Evolutionary conservation across 2,329 filamentous ascomycete genomes (phyloP), one percentile per base, ranked within the genome.

Genomic region (Stachybotrys chartarum): DNA sequence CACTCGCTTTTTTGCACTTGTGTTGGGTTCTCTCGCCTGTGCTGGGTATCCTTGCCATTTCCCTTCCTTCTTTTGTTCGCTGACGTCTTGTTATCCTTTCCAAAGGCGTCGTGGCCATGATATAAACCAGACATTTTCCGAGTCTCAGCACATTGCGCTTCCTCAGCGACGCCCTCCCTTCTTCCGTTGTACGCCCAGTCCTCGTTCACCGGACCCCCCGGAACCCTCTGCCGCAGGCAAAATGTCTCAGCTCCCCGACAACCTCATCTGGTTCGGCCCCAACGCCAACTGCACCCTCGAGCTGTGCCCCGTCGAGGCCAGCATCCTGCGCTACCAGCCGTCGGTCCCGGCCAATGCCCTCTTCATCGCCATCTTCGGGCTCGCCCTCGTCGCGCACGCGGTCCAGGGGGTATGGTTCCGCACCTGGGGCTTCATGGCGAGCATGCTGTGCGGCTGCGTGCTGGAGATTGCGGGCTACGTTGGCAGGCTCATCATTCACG

Each of bases 401-500:
- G 58, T 60, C n/a, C 65, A 74, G 16, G 76, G 77, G 47, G 18
- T 74, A 24, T 60, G 68, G 14, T 74, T 68, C 68, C 70, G 64
- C 39, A 67, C 66, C 14, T 75, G 72, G 70, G 71, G 68, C 52
- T 80, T 77, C 60, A 72, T 74, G 68, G 49, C 58, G 6, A 74
- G 71, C 55, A 80, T 86, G 73, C 60, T 80, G 3, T 61, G 74
- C 6, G 85, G 85, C 31, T 81, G 78, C 60, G 56, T 78, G 10
- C 70, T 77, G 51, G 84, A 85, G 63, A 77, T 86, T 17, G 63
- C 84, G 32, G 85, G 85, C 31, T 88, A 88, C 57, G 69, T 70
- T 1, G 85, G 82, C 1, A 75, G 85, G 3, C 69, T 86, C 31
- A 64, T 82, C 54, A 71, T 84, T 49, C 72, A 80, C 58, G 58